Evolutionary conservation across 306 rosid species (phyloP).

Genomic region (Quercus gilva): DNA sequence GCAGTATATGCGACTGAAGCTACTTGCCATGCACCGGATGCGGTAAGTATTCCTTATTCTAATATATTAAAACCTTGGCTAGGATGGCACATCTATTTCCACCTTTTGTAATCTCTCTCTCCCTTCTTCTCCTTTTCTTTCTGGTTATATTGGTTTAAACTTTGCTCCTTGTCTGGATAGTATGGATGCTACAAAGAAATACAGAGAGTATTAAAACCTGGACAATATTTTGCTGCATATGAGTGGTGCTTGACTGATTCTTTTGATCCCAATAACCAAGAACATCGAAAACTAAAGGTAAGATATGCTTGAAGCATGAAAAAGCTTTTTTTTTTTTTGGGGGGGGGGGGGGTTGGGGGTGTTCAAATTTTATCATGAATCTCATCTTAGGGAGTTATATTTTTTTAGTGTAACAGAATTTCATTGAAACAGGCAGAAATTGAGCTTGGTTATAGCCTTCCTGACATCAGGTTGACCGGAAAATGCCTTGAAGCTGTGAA

Average conservation of each 20-base stretch:
- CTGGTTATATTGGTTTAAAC: slow-evolving; percentile 21
- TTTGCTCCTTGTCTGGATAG: slow-evolving; percentile 26
- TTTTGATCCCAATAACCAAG: slow-evolving; percentile 69
- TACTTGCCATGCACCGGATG: slow-evolving; percentile 99
- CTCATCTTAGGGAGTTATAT: not conserved
- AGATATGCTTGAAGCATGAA: slow-evolving; percentile 1
- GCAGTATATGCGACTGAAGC: slow-evolving; percentile 98
- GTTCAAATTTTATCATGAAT: not conserved
- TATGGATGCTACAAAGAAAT: slow-evolving; percentile 95
- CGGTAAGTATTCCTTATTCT: slow-evolving; percentile 32
- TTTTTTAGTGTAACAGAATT: not conserved
- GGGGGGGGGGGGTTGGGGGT: not conserved
- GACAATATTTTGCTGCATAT: slow-evolving; percentile 87
- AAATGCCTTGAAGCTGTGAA: slow-evolving; percentile 87
- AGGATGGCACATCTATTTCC: not conserved
- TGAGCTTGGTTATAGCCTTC: slow-evolving; percentile 97
- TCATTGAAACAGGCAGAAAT: slow-evolving; percentile 61
- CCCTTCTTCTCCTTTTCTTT: not conserved
- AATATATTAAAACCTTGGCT: not conserved
- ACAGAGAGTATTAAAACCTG: slow-evolving; percentile 88
- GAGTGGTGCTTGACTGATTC: slow-evolving; percentile 96
- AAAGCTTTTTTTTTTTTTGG: not conserved
- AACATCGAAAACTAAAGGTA: slow-evolving; percentile 87
- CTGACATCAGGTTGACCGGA: slow-evolving; percentile 80
- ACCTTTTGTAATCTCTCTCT: not conserved